phyloP scores from a whole-genome alignment of 768 basidiomycete genomes.

The Suillus bovinus region DNA sequence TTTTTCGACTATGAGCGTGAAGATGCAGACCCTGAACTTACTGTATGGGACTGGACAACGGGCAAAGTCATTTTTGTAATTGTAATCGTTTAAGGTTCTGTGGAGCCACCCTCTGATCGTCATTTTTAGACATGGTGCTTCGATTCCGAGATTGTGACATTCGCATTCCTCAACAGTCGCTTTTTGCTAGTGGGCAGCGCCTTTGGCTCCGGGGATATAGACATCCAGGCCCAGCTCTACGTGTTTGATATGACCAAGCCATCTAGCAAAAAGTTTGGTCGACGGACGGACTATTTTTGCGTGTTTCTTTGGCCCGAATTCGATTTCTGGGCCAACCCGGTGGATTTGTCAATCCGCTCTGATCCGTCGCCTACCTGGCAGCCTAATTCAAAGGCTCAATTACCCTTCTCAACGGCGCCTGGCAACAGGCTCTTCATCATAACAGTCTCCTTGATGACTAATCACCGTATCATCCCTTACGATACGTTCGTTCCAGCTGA shows the following conservation, averaged over 20 bases:
- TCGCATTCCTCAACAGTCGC: slow-evolving; percentile 43
- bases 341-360: slow-evolving; percentile 47
- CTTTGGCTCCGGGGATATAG: slow-evolving; percentile 22
- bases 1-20: no score
- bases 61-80: slow-evolving; percentile 49
- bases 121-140: slow-evolving; percentile 25
- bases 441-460: slow-evolving; percentile 40
- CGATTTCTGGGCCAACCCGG: slow-evolving; percentile 23
- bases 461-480: slow-evolving; percentile 29
- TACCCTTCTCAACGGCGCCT: slow-evolving; percentile 49
- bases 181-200: slow-evolving; percentile 39
- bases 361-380: slow-evolving; percentile 53
- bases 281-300: slow-evolving; percentile 35
- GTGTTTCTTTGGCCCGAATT: slow-evolving; percentile 45
- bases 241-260: slow-evolving; percentile 44
- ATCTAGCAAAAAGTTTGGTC: slow-evolving; percentile 26
- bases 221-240: slow-evolving; percentile 27
- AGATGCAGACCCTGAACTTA: slow-evolving; percentile 43
- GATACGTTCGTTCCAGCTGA: slow-evolving; percentile 45
- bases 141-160: slow-evolving; percentile 38
- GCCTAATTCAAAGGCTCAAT: slow-evolving; percentile 32
- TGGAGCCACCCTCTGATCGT: slow-evolving; percentile 5
- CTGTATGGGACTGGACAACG: slow-evolving; percentile 70
- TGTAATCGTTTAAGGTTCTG: slow-evolving; percentile 24
- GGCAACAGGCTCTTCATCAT: slow-evolving; percentile 48